These are phyloP conservation scores for Penicillium riverlandense DNA, from an alignment of 495 filamentous ascomycete genomes.

Conservation along the genomic window DNA sequence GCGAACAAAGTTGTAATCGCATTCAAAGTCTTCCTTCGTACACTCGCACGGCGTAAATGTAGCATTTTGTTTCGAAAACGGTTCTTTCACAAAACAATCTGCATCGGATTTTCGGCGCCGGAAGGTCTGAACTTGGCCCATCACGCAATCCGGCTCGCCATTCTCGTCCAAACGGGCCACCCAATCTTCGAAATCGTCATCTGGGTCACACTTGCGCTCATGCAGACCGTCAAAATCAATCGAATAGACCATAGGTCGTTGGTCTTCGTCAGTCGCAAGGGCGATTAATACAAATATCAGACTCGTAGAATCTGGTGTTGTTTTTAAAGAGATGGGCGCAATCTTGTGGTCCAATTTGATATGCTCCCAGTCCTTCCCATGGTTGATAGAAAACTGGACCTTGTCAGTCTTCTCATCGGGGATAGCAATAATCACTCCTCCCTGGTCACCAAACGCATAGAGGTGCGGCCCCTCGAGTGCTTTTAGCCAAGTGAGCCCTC, in stretches of 20 bases:
- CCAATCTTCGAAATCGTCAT: constrained; percentile 78
- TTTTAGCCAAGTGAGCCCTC: constrained; percentile 72
- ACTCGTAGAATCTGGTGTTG: constrained; percentile 82
- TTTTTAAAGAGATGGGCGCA: constrained; percentile 64
- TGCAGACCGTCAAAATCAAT: constrained; percentile 81
- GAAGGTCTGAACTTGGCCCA: constrained; percentile 89
- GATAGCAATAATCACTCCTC: constrained; percentile 77
- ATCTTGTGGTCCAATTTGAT: constrained; percentile 55
- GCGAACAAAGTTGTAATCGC: constrained; percentile 78
- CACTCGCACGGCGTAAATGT: constrained; percentile 69
- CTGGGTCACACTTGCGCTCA: constrained; percentile 68
- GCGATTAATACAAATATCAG: constrained; percentile 78
- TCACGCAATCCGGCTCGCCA: constrained; percentile 76
- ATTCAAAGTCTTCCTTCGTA: constrained; percentile 79
- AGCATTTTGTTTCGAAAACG: constrained; percentile 67
- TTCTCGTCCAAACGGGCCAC: constrained; percentile 72
- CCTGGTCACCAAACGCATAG: constrained; percentile 91
- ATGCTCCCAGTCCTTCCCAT: constrained; percentile 72
- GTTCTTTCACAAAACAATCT: constrained; percentile 80
- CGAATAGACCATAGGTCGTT: constrained; percentile 52
- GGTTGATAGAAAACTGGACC: constrained; percentile 76
- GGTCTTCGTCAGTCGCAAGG: constrained; percentile 29
- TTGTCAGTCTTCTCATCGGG: constrained; percentile 57
- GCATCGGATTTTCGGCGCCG: constrained; percentile 73
- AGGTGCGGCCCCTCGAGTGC: constrained; percentile 77